Base-by-base conservation (phyloP, 164 flowering plant species). In the Berberis thunbergii region DNA sequence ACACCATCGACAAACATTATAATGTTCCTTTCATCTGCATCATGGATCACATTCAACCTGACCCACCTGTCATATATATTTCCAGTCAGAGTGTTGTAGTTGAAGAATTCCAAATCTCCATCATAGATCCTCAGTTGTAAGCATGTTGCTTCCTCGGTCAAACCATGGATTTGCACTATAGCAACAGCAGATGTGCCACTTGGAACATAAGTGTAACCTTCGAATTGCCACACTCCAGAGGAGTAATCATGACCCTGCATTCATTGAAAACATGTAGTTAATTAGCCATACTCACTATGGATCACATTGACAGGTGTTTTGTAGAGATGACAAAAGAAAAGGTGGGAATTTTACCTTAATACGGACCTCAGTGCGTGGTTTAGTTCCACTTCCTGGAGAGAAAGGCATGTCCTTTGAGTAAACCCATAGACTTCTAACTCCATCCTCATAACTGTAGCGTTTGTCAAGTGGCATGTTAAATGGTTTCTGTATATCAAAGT, bases 211-310 rank as follows among this genome's bases (percentile, higher is more conserved):
- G 6, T 12, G 11, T 57, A 57, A 42, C 60, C 60, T 38, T 26
- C 60, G 9, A 57, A 57, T 39, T 57, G 60, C 60, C 60, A 57
- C 5, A 57, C 42, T 41, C 60, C 60, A 2, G 60, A 57, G 12
- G 60, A 40, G 44, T 57, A 57, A 57, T 57, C 60, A 57, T 40
- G 43, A 41, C 60, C 60, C 60, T 38, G 60, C 12, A 57, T 9
- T 39, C 40, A 39, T 13, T 6, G 38, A 2, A 7, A 55, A 38
- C 2, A 2, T 6, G 39, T n/a, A 26, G 26, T 26, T 26, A n/a
- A 13, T 13, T 41, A 55, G 6, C 6, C 6, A 2, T 55, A 55
- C 4, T n/a, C 38, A 55, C 13, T n/a, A 6, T 55, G 2, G 7
- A n/a, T 8, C 13, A 26, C 4, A n/a, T 6, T 55, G 41, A 39